phyloP scores from a whole-genome alignment of 108 stramenopile species.

The Cyclotella choctawhatcheeana region DNA sequence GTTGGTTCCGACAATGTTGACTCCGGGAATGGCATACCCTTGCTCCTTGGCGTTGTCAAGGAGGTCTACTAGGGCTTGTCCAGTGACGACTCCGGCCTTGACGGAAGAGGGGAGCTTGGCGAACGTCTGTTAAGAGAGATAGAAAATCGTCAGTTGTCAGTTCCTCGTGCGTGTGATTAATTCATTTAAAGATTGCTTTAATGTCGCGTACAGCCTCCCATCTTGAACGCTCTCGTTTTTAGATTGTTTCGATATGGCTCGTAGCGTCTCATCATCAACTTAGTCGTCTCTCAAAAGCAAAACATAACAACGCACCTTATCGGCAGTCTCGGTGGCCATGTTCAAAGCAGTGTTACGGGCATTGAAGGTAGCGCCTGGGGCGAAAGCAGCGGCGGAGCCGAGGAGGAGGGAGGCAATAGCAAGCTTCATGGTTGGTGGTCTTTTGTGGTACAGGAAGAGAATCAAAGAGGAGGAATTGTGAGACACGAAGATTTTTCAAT shows the following conservation, averaged over 20 bases:
- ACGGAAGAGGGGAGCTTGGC: conserved; percentile 89
- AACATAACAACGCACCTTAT: conserved; percentile 26
- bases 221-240: background rate
- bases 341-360: conserved; percentile 54
- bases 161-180: background rate
- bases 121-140: conserved; percentile 60
- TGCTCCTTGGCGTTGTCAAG: conserved; percentile 83
- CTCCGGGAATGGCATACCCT: conserved; percentile 95
- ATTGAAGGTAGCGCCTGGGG: conserved; percentile 57
- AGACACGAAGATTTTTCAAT: no score
- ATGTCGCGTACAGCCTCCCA: background rate
- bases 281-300: background rate
- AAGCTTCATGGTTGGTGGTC: conserved; percentile 62
- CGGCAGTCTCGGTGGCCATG: conserved; percentile 70
- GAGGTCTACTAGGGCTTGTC: conserved; percentile 85
- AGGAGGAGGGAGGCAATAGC: conserved; percentile 62
- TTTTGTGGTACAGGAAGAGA: background rate
- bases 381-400: conserved; percentile 64
- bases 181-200: background rate
- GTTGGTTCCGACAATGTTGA: conserved; percentile 92
- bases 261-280: background rate
- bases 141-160: background rate
- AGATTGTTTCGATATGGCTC: background rate
- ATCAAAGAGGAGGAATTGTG: conserved; percentile 1
- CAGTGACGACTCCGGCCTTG: conserved; percentile 93